These are phyloP conservation scores for Penicillium sp. DNA, from an alignment of 2,329 filamentous ascomycete species.

Conservation along the genomic window DNA sequence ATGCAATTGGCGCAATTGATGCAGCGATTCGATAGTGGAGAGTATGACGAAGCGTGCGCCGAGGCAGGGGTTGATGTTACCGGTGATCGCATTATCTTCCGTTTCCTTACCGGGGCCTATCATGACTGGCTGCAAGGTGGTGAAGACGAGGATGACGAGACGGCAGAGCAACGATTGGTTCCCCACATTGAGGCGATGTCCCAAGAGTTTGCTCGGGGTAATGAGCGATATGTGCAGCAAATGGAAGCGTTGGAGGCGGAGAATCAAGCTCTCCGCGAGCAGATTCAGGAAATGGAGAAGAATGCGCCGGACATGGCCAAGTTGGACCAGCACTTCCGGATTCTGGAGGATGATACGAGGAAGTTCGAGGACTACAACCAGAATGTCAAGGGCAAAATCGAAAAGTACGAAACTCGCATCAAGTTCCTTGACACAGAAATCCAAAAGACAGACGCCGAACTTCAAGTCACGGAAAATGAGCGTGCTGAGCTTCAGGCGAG, in stretches of 20 bases:
- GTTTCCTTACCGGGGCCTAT: slow-evolving; percentile 88
- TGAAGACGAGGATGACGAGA: slow-evolving; percentile 83
- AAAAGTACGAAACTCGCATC: slow-evolving; percentile 82
- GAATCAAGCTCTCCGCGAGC: slow-evolving; percentile 74
- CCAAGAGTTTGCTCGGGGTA: slow-evolving; percentile 78
- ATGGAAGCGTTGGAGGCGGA: slow-evolving; percentile 84
- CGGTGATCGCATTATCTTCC: slow-evolving; percentile 90
- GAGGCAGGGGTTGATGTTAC: slow-evolving; percentile 86
- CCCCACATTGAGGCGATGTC: slow-evolving; percentile 90
- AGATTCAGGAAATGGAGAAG: slow-evolving; percentile 88
- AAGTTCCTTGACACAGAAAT: slow-evolving; percentile 84
- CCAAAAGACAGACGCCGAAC: slow-evolving; percentile 72
- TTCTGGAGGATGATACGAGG: slow-evolving; percentile 88
- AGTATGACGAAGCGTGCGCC: slow-evolving; percentile 86
- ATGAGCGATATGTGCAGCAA: slow-evolving; percentile 81
- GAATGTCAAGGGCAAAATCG: slow-evolving; percentile 77
- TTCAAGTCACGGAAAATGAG: slow-evolving; percentile 81
- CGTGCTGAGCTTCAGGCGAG: slow-evolving; percentile 75
- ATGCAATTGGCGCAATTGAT: slow-evolving; percentile 97
- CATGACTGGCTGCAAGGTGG: slow-evolving; percentile 92
- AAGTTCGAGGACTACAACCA: slow-evolving; percentile 97
- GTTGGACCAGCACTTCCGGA: slow-evolving; percentile 85
- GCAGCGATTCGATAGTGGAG: slow-evolving; percentile 74
- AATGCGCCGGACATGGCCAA: slow-evolving; percentile 79
- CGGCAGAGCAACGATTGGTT: slow-evolving; percentile 73